Conservation (phyloP, 257 asterid species). For the Galeopsis tetrahit region DNA sequence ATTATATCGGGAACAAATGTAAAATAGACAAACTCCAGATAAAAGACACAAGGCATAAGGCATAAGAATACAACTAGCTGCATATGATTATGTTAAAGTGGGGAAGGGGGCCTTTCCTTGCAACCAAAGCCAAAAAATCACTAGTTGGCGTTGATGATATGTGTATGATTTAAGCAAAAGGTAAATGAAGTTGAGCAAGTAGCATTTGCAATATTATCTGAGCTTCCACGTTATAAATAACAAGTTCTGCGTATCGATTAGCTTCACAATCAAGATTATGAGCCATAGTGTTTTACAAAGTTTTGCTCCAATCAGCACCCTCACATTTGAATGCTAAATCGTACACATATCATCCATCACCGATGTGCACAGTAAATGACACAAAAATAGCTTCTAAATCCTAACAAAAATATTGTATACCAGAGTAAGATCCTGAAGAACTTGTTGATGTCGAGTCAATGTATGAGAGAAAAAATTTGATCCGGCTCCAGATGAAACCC, state of each 20-base stretch:
- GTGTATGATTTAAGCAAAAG: no score
- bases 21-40: no score
- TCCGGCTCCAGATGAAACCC: constrained; percentile 99
- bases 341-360: not conserved
- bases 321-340: constrained; percentile 20
- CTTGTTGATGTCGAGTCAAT: constrained; percentile 94
- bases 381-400: not conserved
- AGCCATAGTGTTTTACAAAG: not conserved
- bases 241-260: not conserved
- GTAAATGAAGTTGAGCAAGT: constrained; percentile 14
- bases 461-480: constrained; percentile 85
- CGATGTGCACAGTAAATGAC: not conserved
- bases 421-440: constrained; percentile 95
- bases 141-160: no score
- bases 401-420: constrained; percentile 39
- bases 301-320: constrained; percentile 23
- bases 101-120: no score
- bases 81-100: no score
- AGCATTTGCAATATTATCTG: constrained; percentile 14
- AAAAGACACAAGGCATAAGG: no score
- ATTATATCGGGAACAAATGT: no score
- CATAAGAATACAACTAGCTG: no score
- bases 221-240: constrained; percentile 25
- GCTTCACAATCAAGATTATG: not conserved
- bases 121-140: no score